phyloP scores from a whole-genome alignment of 2,329 filamentous ascomycete species.

The Stachybotrys elegans region DNA sequence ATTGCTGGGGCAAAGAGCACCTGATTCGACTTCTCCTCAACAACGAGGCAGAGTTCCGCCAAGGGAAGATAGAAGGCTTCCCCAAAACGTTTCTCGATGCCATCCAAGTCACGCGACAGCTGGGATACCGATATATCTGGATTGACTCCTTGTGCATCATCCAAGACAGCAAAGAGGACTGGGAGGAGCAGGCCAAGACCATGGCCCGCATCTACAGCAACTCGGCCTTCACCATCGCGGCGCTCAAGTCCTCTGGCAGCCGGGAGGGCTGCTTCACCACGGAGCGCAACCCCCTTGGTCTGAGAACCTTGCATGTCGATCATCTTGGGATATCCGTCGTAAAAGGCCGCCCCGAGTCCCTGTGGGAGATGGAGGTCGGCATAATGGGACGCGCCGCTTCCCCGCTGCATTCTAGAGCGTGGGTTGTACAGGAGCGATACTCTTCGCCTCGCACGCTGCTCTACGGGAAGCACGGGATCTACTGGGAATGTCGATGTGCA shows the following conservation, averaged over 20 bases:
- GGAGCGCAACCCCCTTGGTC: too few species aligned
- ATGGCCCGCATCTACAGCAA: slow-evolving; percentile 6
- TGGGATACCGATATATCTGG: slow-evolving; percentile 10
- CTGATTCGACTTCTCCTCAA: background rate
- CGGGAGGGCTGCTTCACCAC: background rate
- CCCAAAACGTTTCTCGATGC: slow-evolving; percentile 6
- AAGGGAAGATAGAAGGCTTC: background rate
- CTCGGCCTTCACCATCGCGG: slow-evolving; percentile 1
- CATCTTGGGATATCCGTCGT: too few species aligned
- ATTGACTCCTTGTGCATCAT: slow-evolving; percentile 13
- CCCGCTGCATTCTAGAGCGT: too few species aligned
- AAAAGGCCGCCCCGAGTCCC: too few species aligned
- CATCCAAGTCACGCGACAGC: background rate
- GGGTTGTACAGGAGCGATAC: too few species aligned
- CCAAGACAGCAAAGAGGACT: slow-evolving; percentile 7
- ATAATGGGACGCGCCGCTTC: too few species aligned
- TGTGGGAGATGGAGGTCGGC: too few species aligned
- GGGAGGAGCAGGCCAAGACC: background rate
- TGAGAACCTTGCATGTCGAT: too few species aligned
- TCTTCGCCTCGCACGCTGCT: too few species aligned
- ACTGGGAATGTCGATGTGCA: too few species aligned
- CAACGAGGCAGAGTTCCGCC: background rate
- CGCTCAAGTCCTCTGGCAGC: background rate
- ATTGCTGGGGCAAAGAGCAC: slow-evolving; percentile 4
- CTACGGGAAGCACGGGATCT: too few species aligned